A percentile compares a stretch with the other conserved stretches of the same genome.
phyloP scores from a whole-genome alignment of 2,329 filamentous ascomycete species.

The Alternaria ventricosa region DNA sequence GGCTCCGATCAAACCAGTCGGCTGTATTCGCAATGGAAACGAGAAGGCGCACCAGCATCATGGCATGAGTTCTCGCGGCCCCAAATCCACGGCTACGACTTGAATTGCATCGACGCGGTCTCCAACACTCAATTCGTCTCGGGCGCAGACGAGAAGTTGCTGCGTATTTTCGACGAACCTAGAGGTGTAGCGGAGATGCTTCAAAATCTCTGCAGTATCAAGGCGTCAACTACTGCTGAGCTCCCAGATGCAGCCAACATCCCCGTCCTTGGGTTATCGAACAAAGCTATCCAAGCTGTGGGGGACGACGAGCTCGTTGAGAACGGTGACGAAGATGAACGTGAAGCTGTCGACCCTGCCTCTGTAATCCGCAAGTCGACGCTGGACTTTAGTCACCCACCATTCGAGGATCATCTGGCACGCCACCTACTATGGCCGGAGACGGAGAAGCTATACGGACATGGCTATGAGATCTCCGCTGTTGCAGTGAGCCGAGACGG shows the following conservation, averaged over 20 bases:
- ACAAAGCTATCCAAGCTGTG: slow-evolving; percentile 78
- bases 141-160: slow-evolving; percentile 96
- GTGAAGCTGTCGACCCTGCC: slow-evolving; percentile 62
- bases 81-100: slow-evolving; percentile 97
- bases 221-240: slow-evolving; percentile 18
- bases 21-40: slow-evolving; percentile 80
- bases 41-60: slow-evolving; percentile 54
- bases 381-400: slow-evolving; percentile 74
- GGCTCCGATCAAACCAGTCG: slow-evolving; percentile 92
- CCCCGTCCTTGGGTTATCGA: slow-evolving; percentile 91
- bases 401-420: slow-evolving; percentile 86
- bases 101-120: slow-evolving; percentile 89
- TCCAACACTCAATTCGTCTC: slow-evolving; percentile 81
- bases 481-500: slow-evolving; percentile 80
- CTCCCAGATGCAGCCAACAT: slow-evolving; percentile 92
- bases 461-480: slow-evolving; percentile 95
- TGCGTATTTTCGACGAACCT: slow-evolving; percentile 92
- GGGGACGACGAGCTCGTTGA: slow-evolving; percentile 39
- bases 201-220: slow-evolving; percentile 68
- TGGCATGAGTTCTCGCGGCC: slow-evolving; percentile 97
- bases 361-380: slow-evolving; percentile 65
- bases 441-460: slow-evolving; percentile 93
- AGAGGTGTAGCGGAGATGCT: slow-evolving; percentile 81
- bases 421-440: slow-evolving; percentile 95
- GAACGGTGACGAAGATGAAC: slow-evolving; percentile 58